A percentile compares a stretch with the other conserved stretches of the same genome.
phyloP scores from a whole-genome alignment of 1,284 basidiomycete genomes.

The Violaceomyces palustris region DNA sequence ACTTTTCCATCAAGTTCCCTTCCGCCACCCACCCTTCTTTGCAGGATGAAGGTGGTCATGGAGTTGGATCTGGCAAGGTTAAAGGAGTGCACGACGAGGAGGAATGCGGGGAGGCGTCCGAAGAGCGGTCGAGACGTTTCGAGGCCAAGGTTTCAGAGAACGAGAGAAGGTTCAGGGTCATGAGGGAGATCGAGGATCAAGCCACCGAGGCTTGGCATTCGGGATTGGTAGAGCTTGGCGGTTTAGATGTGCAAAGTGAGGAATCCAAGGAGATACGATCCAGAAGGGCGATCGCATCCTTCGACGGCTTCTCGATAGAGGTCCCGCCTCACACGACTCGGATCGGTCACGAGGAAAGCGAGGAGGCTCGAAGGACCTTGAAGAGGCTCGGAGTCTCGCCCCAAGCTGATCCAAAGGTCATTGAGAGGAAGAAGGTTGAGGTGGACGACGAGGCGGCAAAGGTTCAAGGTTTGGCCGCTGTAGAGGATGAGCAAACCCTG shows the following conservation, averaged over 20 bases:
- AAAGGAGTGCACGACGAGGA: too few species aligned
- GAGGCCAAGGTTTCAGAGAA: slow-evolving; percentile 4
- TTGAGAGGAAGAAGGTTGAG: slow-evolving; percentile 12
- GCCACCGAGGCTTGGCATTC: slow-evolving; percentile 37
- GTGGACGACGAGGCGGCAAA: neutral
- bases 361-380: slow-evolving; percentile 11
- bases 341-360: neutral
- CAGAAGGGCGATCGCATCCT: slow-evolving; percentile 17
- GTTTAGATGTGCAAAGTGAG: too few species aligned
- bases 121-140: neutral
- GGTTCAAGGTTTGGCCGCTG: slow-evolving; percentile 4
- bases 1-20: slow-evolving; percentile 43
- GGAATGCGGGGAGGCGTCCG: neutral
- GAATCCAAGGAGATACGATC: too few species aligned
- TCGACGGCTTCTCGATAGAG: slow-evolving; percentile 22
- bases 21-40: slow-evolving; percentile 2
- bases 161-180: slow-evolving; percentile 24
- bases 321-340: slow-evolving; percentile 8
- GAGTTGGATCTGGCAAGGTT: too few species aligned
- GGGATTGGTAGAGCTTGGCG: too few species aligned
- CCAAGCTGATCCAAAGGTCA: slow-evolving; percentile 3
- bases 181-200: slow-evolving; percentile 37
- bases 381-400: too few species aligned
- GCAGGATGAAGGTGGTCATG: neutral
- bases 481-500: neutral